These are phyloP conservation scores for Pichia rugopelliculosa DNA, from an alignment of 805 yeast species.

Conservation along the genomic window DNA sequence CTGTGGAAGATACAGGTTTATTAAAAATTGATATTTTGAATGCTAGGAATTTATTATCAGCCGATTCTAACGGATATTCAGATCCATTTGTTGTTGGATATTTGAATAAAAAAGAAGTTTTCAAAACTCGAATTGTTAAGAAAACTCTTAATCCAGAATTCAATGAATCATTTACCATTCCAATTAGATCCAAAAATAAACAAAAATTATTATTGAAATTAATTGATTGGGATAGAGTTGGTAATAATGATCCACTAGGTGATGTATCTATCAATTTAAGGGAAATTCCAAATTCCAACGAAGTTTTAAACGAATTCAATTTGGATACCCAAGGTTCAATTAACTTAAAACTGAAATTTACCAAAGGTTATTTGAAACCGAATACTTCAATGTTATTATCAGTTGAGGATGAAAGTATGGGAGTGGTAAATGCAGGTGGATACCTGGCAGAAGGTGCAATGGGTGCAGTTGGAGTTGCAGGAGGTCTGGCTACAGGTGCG, in stretches of 20 bases:
- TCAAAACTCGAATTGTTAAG: constrained; percentile 54
- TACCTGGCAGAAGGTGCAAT: constrained; percentile 30
- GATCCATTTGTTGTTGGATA: constrained; percentile 59
- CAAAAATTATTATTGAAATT: constrained; percentile 41
- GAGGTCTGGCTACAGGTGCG: constrained; percentile 25
- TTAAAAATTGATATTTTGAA: constrained; percentile 49
- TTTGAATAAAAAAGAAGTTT: constrained; percentile 46
- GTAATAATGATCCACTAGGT: constrained; percentile 58
- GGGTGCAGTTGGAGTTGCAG: constrained; percentile 35
- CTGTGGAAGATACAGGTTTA: constrained; percentile 61
- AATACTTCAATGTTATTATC: constrained; percentile 41
- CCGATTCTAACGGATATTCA: constrained; percentile 68
- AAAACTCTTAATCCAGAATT: constrained; percentile 68
- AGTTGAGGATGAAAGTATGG: constrained; percentile 27
- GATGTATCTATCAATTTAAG: constrained; percentile 42
- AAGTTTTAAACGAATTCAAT: constrained; percentile 37
- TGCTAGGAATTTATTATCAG: constrained; percentile 48
- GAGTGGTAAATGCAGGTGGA: constrained; percentile 32
- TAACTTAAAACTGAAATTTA: constrained; percentile 46
- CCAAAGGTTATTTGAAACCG: constrained; percentile 66
- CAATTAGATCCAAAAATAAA: constrained; percentile 57
- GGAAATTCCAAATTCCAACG: constrained; percentile 37
- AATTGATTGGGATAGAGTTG: constrained; percentile 76
- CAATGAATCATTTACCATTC: constrained; percentile 59
- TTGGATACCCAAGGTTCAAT: constrained; percentile 59